These are phyloP conservation scores for Pochonia chlamydosporia DNA, from an alignment of 2,329 filamentous ascomycete genomes.

Conservation along the genomic window DNA sequence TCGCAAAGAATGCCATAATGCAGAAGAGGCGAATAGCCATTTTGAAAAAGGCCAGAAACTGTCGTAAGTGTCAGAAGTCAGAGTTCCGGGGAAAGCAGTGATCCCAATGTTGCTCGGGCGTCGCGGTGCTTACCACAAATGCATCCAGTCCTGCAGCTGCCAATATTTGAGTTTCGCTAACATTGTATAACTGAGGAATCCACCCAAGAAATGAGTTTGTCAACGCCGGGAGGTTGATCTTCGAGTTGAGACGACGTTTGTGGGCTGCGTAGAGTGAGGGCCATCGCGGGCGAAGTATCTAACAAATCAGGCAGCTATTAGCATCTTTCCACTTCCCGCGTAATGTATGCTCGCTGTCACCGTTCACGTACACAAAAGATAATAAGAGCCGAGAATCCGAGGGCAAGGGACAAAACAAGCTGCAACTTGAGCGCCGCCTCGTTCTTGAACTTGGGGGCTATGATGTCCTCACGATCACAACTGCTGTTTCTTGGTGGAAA, in stretches of 20 bases:
- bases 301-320: slow-evolving; percentile 34
- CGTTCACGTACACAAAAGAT: slow-evolving; percentile 62
- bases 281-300: slow-evolving; percentile 89
- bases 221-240: slow-evolving; percentile 64
- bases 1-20: slow-evolving; percentile 74
- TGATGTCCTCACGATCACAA: slow-evolving; percentile 17
- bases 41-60: slow-evolving; percentile 91
- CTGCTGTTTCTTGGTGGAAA: slow-evolving; percentile 8
- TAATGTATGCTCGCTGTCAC: not conserved
- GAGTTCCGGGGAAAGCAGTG: not conserved
- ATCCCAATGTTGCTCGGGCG: no score
- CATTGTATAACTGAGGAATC: slow-evolving; percentile 79
- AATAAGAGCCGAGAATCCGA: slow-evolving; percentile 67
- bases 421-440: slow-evolving; percentile 53
- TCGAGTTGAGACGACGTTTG: slow-evolving; percentile 63
- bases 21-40: slow-evolving; percentile 83
- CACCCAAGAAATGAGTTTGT: slow-evolving; percentile 86
- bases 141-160: slow-evolving; percentile 89
- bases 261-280: slow-evolving; percentile 83
- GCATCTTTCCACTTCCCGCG: not conserved
- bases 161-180: slow-evolving; percentile 85
- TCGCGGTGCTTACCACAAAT: slow-evolving; percentile 61
- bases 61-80: slow-evolving; percentile 12
- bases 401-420: slow-evolving; percentile 62
- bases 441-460: slow-evolving; percentile 18